Conservation (phyloP, 495 filamentous ascomycete species). For the Pyronema domesticum region DNA sequence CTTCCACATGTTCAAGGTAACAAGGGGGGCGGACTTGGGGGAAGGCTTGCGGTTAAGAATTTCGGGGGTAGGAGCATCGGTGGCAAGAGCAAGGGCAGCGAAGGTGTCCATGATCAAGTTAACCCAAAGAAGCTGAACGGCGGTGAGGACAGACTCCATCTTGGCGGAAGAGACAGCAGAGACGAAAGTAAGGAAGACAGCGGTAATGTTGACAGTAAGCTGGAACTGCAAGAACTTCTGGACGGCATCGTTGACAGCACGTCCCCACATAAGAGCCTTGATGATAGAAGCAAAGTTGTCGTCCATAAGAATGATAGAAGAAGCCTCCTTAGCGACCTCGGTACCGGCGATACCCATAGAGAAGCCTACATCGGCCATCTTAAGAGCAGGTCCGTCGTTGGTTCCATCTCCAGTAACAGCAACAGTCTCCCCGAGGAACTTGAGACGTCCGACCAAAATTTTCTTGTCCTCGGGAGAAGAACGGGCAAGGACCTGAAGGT, state of each 20-base stretch:
- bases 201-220: slow-evolving; percentile 80
- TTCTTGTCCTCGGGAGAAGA: slow-evolving; percentile 82
- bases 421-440: slow-evolving; percentile 59
- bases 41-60: slow-evolving; percentile 72
- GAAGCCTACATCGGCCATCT: slow-evolving; percentile 75
- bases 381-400: slow-evolving; percentile 75
- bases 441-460: slow-evolving; percentile 55
- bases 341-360: slow-evolving; percentile 86
- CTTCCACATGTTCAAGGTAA: slow-evolving; percentile 85
- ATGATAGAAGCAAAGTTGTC: slow-evolving; percentile 82
- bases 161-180: slow-evolving; percentile 53
- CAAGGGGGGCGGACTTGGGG: slow-evolving; percentile 55
- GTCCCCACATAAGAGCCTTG: slow-evolving; percentile 78
- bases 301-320: slow-evolving; percentile 79
- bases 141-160: slow-evolving; percentile 56
- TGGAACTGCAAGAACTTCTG: slow-evolving; percentile 86
- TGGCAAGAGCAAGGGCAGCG: slow-evolving; percentile 69
- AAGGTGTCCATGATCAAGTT: slow-evolving; percentile 93
- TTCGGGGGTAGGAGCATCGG: slow-evolving; percentile 61
- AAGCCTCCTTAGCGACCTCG: slow-evolving; percentile 86
- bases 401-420: slow-evolving; percentile 81
- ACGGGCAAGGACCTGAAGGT: slow-evolving; percentile 65
- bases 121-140: slow-evolving; percentile 80
- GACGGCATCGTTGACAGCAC: slow-evolving; percentile 78
- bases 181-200: slow-evolving; percentile 66